These are phyloP conservation scores for Leptosphaerulina australis DNA, from an alignment of 2,329 filamentous ascomycete species.

Conservation along the genomic window DNA sequence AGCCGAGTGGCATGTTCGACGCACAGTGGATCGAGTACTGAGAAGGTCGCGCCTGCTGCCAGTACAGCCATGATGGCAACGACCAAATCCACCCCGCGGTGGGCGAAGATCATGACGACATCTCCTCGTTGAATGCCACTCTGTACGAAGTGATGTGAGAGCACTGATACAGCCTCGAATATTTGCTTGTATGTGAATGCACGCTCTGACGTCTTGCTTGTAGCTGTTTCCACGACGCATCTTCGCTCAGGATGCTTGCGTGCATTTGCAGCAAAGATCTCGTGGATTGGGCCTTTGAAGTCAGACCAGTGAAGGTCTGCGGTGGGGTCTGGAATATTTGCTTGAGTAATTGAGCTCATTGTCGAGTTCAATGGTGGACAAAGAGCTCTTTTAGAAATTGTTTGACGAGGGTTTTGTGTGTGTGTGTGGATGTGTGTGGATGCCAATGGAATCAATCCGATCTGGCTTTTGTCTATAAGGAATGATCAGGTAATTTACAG, in stretches of 20 bases:
- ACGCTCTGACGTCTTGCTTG: conserved; percentile 61
- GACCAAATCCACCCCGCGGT: conserved; percentile 79
- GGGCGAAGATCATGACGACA: conserved; percentile 90
- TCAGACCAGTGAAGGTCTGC: conserved; percentile 70
- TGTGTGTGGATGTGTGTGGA: conserved; percentile 3
- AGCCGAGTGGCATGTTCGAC: conserved; percentile 36
- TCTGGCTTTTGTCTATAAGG: conserved; percentile 7
- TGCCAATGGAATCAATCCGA: conserved; percentile 14
- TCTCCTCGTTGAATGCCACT: conserved; percentile 78
- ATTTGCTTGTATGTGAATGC: conserved; percentile 86
- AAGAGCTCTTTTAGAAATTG: conserved; percentile 9
- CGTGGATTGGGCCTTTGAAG: conserved; percentile 71
- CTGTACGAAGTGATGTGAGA: conserved; percentile 79
- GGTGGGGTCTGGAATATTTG: conserved; percentile 66
- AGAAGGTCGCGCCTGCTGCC: conserved; percentile 65
- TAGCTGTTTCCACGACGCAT: conserved; percentile 71
- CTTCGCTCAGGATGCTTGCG: conserved; percentile 68
- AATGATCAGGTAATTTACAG: background rate
- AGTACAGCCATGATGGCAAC: conserved; percentile 78
- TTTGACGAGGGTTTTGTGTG: conserved; percentile 3
- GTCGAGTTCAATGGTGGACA: conserved; percentile 28
- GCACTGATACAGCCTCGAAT: conserved; percentile 77
- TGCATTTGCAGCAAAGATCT: conserved; percentile 72
- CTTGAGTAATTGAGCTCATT: conserved; percentile 35
- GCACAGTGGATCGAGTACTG: conserved; percentile 75